phyloP scores from a whole-genome alignment of 1,139 yeast genomes.

The Geotrichum klebahnii region DNA sequence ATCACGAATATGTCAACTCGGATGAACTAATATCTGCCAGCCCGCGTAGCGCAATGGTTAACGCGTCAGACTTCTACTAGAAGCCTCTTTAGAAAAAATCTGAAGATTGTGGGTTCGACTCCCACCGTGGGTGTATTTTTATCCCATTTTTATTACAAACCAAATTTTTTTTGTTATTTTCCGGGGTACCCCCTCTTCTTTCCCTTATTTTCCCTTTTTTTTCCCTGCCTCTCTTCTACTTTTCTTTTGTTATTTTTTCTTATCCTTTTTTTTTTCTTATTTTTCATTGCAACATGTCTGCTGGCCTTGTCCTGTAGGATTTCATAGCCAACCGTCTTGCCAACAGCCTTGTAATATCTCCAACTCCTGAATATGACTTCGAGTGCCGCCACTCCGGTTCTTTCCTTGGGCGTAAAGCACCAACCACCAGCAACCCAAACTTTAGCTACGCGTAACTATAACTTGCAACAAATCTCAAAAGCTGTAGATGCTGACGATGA shows the following conservation, averaged over 20 bases:
- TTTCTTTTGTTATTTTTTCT: too few relatives aligned
- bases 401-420: constrained; percentile 24
- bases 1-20: neutral
- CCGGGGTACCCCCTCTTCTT: too few relatives aligned
- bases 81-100: neutral
- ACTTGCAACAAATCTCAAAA: constrained; percentile 34
- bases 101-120: neutral
- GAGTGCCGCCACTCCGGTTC: constrained; percentile 21
- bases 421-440: constrained; percentile 9
- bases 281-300: too few relatives aligned
- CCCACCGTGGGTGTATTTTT: neutral
- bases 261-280: too few relatives aligned
- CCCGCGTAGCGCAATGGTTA: neutral
- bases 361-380: too few relatives aligned
- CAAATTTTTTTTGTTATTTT: too few relatives aligned
- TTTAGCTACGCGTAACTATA: constrained; percentile 17
- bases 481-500: constrained; percentile 68
- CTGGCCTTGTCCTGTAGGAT: too few relatives aligned
- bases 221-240: too few relatives aligned
- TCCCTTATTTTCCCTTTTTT: too few relatives aligned
- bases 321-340: too few relatives aligned
- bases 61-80: neutral
- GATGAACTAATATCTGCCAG: neutral
- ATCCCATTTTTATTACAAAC: neutral
- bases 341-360: too few relatives aligned